These are phyloP conservation scores for Exophiala phaeomuriformis DNA, from an alignment of 2,329 filamentous ascomycete genomes.

Conservation along the genomic window DNA sequence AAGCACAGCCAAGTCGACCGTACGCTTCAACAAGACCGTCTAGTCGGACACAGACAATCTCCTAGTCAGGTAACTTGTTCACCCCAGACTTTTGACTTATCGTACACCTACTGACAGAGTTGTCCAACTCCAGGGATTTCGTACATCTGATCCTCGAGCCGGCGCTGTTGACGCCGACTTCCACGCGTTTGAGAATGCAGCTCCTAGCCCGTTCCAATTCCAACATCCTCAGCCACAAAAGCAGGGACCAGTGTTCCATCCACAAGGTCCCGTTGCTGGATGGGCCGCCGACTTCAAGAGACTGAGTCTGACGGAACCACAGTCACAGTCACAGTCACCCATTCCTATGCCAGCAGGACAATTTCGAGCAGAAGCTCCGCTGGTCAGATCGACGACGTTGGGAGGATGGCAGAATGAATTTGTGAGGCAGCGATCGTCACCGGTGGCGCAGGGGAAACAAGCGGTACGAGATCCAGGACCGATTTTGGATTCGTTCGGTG, in stretches of 20 bases:
- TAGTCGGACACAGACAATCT: conserved; percentile 46
- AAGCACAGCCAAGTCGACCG: conserved; percentile 62
- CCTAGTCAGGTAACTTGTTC: conserved; percentile 46
- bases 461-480: conserved; percentile 13
- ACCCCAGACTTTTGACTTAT: not conserved
- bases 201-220: conserved; percentile 28
- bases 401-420: conserved; percentile 58
- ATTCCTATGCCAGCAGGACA: conserved; percentile 43
- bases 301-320: conserved; percentile 38
- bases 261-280: conserved; percentile 25
- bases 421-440: conserved; percentile 35
- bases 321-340: too few species aligned
- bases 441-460: conserved; percentile 19
- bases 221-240: conserved; percentile 26
- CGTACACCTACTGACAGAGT: not conserved
- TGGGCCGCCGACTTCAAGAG: conserved; percentile 45
- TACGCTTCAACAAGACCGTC: conserved; percentile 65
- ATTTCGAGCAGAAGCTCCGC: conserved; percentile 36
- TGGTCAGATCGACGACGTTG: conserved; percentile 28
- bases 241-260: conserved; percentile 19
- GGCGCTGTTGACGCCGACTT: conserved; percentile 59
- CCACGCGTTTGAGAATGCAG: conserved; percentile 58
- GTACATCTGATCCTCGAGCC: conserved; percentile 50
- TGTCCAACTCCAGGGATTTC: conserved; percentile 48
- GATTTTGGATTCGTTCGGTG: conserved; percentile 20